phyloP scores from a whole-genome alignment of 495 filamentous ascomycete species.

The Evernia prunastri region DNA sequence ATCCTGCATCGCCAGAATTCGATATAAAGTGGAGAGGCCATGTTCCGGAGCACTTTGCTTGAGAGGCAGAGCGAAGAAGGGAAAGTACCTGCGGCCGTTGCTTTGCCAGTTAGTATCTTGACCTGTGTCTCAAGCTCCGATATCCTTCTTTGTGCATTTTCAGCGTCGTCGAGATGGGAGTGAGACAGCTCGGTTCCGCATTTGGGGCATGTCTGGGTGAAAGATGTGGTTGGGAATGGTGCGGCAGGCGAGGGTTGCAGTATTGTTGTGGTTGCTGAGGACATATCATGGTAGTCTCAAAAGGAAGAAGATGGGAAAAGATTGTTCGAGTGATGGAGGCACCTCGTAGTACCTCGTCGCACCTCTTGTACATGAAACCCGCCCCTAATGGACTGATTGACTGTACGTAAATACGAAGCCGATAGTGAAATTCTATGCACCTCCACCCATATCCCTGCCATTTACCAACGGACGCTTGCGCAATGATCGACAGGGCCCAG shows the following conservation, averaged over 20 bases:
- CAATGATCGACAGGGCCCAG: conserved; percentile 5
- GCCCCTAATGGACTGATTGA: neutral
- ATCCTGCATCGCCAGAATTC: neutral
- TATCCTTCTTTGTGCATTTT: conserved; percentile 61
- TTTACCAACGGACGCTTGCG: neutral
- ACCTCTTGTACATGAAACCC: neutral
- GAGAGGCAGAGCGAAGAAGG: conserved; percentile 20
- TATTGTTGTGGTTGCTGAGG: conserved; percentile 20
- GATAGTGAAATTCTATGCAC: neutral
- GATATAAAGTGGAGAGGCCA: neutral
- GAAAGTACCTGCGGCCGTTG: conserved; percentile 62
- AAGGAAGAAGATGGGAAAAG: neutral
- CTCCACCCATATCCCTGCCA: conserved; percentile 3
- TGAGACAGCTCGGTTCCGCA: conserved; percentile 40
- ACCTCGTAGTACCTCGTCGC: neutral
- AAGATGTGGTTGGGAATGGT: conserved; percentile 24
- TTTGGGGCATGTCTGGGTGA: conserved; percentile 41
- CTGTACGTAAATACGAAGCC: no score
- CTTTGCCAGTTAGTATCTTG: conserved; percentile 64
- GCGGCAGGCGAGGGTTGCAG: conserved; percentile 8
- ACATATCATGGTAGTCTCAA: conserved; percentile 20
- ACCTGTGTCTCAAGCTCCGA: conserved; percentile 78
- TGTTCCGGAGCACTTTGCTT: neutral
- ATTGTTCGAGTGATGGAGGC: neutral
- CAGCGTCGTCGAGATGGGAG: conserved; percentile 29